Base-by-base conservation (phyloP, 192 early-diverging fungal genomes). In the Mortierella claussenii region DNA sequence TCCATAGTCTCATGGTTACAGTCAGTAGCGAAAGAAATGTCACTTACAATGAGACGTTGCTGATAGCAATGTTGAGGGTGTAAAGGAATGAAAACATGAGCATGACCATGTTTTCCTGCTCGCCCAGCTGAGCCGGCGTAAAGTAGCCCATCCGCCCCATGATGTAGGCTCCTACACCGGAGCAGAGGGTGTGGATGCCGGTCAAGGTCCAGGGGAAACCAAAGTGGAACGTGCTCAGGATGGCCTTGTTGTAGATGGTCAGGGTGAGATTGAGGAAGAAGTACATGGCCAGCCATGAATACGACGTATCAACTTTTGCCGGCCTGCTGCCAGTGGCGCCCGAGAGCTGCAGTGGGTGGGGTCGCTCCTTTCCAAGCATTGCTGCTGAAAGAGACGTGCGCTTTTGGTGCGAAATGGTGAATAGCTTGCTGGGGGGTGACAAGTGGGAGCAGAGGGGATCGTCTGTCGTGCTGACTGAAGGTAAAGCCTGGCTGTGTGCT, bases 11-110 rank as follows among this genome's bases (percentile, higher is more conserved):
- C n/a, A n/a, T 6, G 45, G 7, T n/a, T 30, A 20, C 30, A 47
- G 11, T 8, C n/a, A 43, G 28, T 2, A 23, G 28, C 20, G 32
- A 13, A 30, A 15, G 15, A 50, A 21, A 26, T 48, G 1, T n/a
- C n/a, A 90, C 85, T 84, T 92, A 87, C 82, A 95, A 59, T 47
- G 92, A 93, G 13, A 95, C 89, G 65, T 93, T 95, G 60, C 89
- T 91, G n/a, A 93, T 88, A 20, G 92, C 94, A 70, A 97, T 95
- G 68, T 97, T 97, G 68, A 92, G 86, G 4, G 94, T 97, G 76
- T 95, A 97, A 4, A 97, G 87, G 26, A 93, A 79, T 4, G 93
- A 95, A 70, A 95, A 97, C 54, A 88, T 79, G 55, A 89, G 60
- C 82, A 96, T 86, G 42, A 89, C 65, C 78, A 85, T 81, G 58